A percentile compares a stretch with the other conserved stretches of the same genome.
phyloP scores from a whole-genome alignment of 192 early-diverging fungal genomes.

The Gaertneriomyces sp. region DNA sequence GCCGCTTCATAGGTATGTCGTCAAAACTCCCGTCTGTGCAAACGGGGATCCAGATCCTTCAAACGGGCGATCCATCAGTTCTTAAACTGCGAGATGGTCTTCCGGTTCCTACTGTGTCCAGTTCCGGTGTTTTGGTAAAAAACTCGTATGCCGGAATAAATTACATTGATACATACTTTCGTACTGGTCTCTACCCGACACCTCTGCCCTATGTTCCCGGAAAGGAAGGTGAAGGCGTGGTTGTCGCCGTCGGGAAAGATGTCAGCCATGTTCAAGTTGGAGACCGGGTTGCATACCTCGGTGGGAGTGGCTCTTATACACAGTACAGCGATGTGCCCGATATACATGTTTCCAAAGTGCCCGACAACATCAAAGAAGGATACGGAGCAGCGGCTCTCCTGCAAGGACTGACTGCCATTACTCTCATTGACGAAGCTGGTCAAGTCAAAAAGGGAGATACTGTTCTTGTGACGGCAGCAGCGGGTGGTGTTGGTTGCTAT shows the following conservation, averaged over 20 bases:
- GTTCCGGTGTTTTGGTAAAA: constrained; percentile 59
- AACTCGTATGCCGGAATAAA: constrained; percentile 80
- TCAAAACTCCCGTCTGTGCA: no score
- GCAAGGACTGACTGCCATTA: constrained; percentile 68
- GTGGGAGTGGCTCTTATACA: constrained; percentile 57
- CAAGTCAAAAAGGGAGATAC: constrained; percentile 67
- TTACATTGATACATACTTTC: constrained; percentile 85
- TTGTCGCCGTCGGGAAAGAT: constrained; percentile 69
- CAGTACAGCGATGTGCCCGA: constrained; percentile 61
- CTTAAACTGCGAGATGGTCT: no score
- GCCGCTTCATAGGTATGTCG: no score
- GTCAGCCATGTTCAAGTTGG: constrained; percentile 60
- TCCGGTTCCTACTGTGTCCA: no score
- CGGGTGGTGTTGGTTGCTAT: constrained; percentile 81
- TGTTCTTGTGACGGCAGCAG: constrained; percentile 82
- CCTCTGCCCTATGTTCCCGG: constrained; percentile 68
- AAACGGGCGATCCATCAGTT: no score
- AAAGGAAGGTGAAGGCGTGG: constrained; percentile 75
- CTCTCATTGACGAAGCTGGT: constrained; percentile 67
- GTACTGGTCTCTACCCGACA: constrained; percentile 70
- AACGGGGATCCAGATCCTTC: no score
- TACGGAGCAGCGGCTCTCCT: constrained; percentile 8
- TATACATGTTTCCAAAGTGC: constrained; percentile 16
- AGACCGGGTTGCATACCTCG: constrained; percentile 77
- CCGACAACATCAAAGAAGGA: no score